A percentile compares a stretch with the other conserved stretches of the same genome.
These are phyloP conservation scores for Trichoderma sp. DNA, from an alignment of 2,329 filamentous ascomycete species.

Conservation along the genomic window DNA sequence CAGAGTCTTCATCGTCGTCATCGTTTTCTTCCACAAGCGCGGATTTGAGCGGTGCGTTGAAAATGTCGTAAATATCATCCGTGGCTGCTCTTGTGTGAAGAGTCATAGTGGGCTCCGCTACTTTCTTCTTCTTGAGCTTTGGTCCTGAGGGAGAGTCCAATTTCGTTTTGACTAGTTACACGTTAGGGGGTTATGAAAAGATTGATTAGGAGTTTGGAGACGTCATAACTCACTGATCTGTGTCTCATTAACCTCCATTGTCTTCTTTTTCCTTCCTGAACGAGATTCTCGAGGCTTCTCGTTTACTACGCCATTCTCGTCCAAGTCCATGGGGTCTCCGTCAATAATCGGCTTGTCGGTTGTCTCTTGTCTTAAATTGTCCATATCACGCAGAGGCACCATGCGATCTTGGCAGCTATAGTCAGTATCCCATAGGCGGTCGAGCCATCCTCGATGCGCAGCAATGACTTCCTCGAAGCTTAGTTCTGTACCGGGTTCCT, in stretches of 20 bases:
- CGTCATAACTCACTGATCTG: constrained; percentile 70
- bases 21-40: constrained; percentile 34
- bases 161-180: constrained; percentile 75
- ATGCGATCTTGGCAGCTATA: constrained; percentile 29
- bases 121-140: constrained; percentile 76
- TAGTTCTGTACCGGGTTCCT: constrained; percentile 69
- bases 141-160: constrained; percentile 83
- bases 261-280: constrained; percentile 67
- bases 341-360: constrained; percentile 43
- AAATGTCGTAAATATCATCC: constrained; percentile 96
- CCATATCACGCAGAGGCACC: constrained; percentile 31
- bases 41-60: constrained; percentile 68
- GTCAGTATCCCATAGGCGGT: constrained; percentile 54
- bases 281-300: constrained; percentile 44
- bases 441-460: constrained; percentile 66
- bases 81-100: constrained; percentile 92
- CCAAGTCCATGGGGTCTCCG: constrained; percentile 45
- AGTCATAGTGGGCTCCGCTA: constrained; percentile 91
- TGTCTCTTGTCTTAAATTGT: constrained; percentile 31
- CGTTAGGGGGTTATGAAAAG: background rate
- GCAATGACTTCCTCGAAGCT: constrained; percentile 93
- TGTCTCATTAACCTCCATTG: constrained; percentile 84
- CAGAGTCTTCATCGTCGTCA: constrained; percentile 31
- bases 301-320: constrained; percentile 58
- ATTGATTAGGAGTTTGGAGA: too few species aligned